A percentile compares a stretch with the other conserved stretches of the same genome.
These are phyloP conservation scores for Rhododendron ovatum DNA, from an alignment of 148 eudicot species.

Conservation along the genomic window DNA sequence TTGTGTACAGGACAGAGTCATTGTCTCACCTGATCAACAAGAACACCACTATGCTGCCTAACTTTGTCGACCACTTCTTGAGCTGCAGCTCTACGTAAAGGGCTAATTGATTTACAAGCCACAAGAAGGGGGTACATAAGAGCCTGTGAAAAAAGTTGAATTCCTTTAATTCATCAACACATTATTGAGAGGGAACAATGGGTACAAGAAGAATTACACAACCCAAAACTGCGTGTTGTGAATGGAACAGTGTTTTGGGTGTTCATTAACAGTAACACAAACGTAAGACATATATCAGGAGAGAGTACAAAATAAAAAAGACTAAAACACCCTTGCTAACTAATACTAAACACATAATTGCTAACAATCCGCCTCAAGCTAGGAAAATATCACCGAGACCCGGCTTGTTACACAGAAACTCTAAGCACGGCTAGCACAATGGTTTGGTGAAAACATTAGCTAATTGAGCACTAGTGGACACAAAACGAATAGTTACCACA, in stretches of 20 bases:
- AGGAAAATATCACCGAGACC: background rate
- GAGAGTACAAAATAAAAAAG: background rate
- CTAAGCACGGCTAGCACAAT: background rate
- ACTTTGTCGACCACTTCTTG: constrained; percentile 95
- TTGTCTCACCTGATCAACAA: constrained; percentile 79
- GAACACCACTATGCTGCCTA: constrained; percentile 86
- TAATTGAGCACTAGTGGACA: background rate
- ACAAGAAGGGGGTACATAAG: constrained; percentile 99
- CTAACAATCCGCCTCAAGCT: background rate
- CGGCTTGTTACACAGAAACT: background rate
- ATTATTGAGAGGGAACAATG: background rate
- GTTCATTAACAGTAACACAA: background rate
- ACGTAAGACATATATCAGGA: background rate
- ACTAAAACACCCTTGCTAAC: background rate
- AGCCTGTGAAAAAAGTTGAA: constrained; percentile 50
- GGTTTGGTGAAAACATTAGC: background rate
- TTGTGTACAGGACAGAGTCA: background rate
- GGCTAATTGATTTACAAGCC: constrained; percentile 98
- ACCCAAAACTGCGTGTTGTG: background rate
- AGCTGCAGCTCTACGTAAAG: constrained; percentile 85
- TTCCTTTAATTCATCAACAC: background rate
- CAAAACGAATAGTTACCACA: background rate
- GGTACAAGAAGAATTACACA: background rate
- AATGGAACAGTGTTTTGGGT: background rate
- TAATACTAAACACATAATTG: background rate